Conservation (phyloP, 2,329 filamentous ascomycete genomes). For the Aureobasidium melanogenum region DNA sequence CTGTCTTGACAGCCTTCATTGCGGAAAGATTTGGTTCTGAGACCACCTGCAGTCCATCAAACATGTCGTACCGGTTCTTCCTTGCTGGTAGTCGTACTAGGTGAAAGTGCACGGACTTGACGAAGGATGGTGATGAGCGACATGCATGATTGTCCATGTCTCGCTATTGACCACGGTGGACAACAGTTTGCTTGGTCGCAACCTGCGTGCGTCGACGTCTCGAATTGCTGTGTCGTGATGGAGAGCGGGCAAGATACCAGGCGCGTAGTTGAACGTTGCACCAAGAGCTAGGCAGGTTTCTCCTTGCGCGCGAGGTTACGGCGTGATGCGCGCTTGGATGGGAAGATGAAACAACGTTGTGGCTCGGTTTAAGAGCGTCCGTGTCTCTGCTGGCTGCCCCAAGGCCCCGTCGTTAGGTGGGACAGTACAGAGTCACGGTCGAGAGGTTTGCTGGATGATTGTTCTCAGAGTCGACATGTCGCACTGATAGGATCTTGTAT, state of each 20-base stretch:
- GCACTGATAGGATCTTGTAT: neutral
- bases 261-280: neutral
- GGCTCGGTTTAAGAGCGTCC: neutral
- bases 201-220: neutral
- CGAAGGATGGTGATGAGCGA: neutral
- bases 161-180: neutral
- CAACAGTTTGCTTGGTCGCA: neutral
- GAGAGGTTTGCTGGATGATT: neutral
- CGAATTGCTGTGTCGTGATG: neutral
- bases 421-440: neutral
- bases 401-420: neutral
- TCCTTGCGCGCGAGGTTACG: neutral
- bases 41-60: neutral
- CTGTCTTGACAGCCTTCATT: neutral
- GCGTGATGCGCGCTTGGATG: neutral
- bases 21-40: neutral
- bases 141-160: neutral
- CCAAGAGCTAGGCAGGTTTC: neutral
- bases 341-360: constrained; percentile 2
- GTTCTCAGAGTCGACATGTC: neutral
- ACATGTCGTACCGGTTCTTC: neutral
- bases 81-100: neutral
- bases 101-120: neutral
- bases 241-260: neutral
- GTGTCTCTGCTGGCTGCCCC: neutral